phyloP scores from a whole-genome alignment of 2,329 filamentous ascomycete species.

The Fusarium sp. region DNA sequence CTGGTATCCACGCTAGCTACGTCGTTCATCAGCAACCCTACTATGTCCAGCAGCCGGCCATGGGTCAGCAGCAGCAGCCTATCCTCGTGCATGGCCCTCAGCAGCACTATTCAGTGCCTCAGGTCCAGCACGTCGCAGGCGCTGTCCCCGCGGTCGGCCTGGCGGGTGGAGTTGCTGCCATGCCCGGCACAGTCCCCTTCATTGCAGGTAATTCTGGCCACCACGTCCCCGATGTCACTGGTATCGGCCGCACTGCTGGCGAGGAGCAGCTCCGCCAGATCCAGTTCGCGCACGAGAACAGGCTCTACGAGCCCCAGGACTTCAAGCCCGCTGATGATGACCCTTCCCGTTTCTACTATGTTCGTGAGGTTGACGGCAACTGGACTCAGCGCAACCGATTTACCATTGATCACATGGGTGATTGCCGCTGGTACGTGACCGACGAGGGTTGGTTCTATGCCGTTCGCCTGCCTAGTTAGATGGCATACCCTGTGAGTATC shows the following conservation, averaged over 20 bases:
- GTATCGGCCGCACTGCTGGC: conserved; percentile 59
- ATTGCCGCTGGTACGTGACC: conserved; percentile 66
- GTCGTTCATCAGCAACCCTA: conserved; percentile 49
- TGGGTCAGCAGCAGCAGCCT: conserved; percentile 42
- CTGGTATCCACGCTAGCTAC: conserved; percentile 41
- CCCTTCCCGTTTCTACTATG: conserved; percentile 66
- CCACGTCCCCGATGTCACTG: conserved; percentile 58
- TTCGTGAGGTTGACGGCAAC: conserved; percentile 66
- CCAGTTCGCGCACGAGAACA: conserved; percentile 58
- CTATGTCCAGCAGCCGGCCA: conserved; percentile 45
- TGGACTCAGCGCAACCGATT: conserved; percentile 67
- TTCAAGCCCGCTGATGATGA: conserved; percentile 69
- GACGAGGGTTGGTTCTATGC: conserved; percentile 68
- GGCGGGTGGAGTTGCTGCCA: conserved; percentile 34
- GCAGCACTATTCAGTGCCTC: conserved; percentile 38
- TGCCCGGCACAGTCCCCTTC: conserved; percentile 44
- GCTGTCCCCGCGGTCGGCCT: conserved; percentile 41
- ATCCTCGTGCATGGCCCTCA: conserved; percentile 47
- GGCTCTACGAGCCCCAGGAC: conserved; percentile 65
- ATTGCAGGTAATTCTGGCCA: conserved; percentile 53
- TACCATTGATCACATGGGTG: conserved; percentile 65
- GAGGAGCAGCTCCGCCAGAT: conserved; percentile 59
- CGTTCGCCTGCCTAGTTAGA: conserved; percentile 57
- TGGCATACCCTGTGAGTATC: conserved; percentile 19
- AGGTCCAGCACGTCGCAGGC: conserved; percentile 40